Evolutionary conservation across 805 yeast species (phyloP), one percentile per base, ranked within the genome.

Genomic region (Kazachstania psychrophila): DNA sequence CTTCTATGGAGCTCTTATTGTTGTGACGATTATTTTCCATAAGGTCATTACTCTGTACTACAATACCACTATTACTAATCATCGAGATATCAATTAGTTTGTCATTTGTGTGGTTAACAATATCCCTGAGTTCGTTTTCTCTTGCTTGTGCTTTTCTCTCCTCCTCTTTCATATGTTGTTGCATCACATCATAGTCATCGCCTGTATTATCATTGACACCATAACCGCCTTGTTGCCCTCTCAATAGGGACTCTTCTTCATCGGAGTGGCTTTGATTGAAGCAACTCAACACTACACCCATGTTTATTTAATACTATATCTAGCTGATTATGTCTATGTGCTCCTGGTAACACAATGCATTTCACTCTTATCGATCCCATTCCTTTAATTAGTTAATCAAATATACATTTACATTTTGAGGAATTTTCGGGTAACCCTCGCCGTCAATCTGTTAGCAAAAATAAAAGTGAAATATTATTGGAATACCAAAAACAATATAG

Each of bases 1-100:
- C 31, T 6, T 13, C 28, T 12, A 15, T 16, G 16, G 3, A 7
- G 17, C 13, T 26, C 8, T 30, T 10, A 4, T 2, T n/a, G 11
- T 30, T 9, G 11, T 63, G 62, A 36, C 61, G 62, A 42, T 60
- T 63, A 26, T 62, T 49, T 4, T 69, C 63, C 16, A 29, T 16
- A 6, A 32, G 16, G 30, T 44, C 47, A 16, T 33, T 31, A 25
- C 57, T 47, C 23, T 46, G 52, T 4, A 51, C 34, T 6, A 58
- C 61, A 14, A 58, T 56, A 6, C 60, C 61, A 36, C 61, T 56
- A 37, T 57, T 55, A 33, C 51, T 54, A 17, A 58, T 50, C 63
- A 58, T 56, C 2, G 61, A 56, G n/a, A 58, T 58, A 36, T 58
- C 63, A 19, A 58, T 56, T 19, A 56, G 43, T 32, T 51, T 56